phyloP scores from a whole-genome alignment of 768 basidiomycete species.

The Hortiboletus campestris region DNA sequence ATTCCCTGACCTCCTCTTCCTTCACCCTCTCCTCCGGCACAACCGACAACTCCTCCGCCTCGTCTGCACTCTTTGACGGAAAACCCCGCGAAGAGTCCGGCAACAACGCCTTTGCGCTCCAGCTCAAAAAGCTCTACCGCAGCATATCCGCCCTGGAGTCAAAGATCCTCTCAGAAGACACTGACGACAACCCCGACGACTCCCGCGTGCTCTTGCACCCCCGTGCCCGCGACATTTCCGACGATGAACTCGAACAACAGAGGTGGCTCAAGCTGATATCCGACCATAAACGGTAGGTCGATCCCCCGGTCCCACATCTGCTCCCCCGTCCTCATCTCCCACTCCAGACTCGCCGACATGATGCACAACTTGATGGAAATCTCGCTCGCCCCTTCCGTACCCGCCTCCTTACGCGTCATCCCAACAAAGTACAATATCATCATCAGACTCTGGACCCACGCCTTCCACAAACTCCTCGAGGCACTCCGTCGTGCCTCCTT shows the following conservation, averaged over 20 bases:
- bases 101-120: conserved; percentile 66
- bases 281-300: conserved; percentile 83
- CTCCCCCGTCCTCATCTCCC: neutral
- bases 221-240: conserved; percentile 33
- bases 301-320: neutral
- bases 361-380: conserved; percentile 87
- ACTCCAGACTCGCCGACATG: conserved; percentile 78
- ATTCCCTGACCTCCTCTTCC: conserved; percentile 62
- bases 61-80: conserved; percentile 67
- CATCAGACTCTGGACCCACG: conserved; percentile 87
- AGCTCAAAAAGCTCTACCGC: conserved; percentile 83
- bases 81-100: conserved; percentile 50
- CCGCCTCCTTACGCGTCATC: conserved; percentile 84
- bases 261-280: conserved; percentile 70
- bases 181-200: conserved; percentile 50
- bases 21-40: conserved; percentile 74
- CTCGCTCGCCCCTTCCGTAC: conserved; percentile 82
- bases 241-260: conserved; percentile 67
- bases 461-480: conserved; percentile 88
- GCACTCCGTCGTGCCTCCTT: conserved; percentile 84
- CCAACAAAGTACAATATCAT: conserved; percentile 96
- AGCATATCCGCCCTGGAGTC: conserved; percentile 77
- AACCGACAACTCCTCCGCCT: conserved; percentile 72
- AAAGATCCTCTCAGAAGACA: conserved; percentile 63
- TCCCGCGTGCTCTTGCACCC: conserved; percentile 36